A percentile compares a stretch with the other conserved stretches of the same genome.
These are phyloP conservation scores for Phalaenopsis hybrid DNA, from an alignment of 116 monocot genomes.

Conservation along the genomic window DNA sequence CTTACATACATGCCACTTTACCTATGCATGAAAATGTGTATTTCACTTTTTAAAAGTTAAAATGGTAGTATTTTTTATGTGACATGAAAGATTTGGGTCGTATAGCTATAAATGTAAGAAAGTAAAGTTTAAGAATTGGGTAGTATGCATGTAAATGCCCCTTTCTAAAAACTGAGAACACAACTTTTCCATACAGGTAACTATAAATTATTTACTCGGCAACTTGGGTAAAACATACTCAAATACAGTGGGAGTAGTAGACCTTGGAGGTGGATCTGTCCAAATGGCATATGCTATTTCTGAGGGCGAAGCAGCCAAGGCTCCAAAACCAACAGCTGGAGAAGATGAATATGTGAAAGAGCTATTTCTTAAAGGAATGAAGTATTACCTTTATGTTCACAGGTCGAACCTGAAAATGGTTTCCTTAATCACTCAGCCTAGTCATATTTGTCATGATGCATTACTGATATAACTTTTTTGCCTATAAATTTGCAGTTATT, in stretches of 20 bases:
- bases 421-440: neutral
- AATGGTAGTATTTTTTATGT: too few species aligned
- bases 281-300: constrained; percentile 99
- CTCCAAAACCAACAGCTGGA: constrained; percentile 49
- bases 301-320: constrained; percentile 67
- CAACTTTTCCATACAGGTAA: constrained; percentile 42
- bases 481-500: constrained; percentile 48
- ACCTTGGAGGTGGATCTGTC: constrained; percentile 94
- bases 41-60: too few species aligned
- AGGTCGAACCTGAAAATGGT: constrained; percentile 36
- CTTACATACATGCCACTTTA: too few species aligned
- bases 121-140: too few species aligned
- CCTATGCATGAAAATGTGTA: too few species aligned
- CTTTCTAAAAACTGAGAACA: neutral
- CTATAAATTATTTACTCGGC: constrained; percentile 80
- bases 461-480: constrained; percentile 7
- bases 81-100: too few species aligned
- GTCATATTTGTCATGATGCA: neutral
- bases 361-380: constrained; percentile 68
- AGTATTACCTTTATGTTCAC: constrained; percentile 90
- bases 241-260: constrained; percentile 86
- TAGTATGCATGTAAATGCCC: neutral
- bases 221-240: constrained; percentile 70
- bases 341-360: constrained; percentile 77
- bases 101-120: too few species aligned